Evolutionary conservation across 805 yeast species (phyloP), one percentile per base, ranked within the genome.

Genomic region (Nakazawaea holstii): DNA sequence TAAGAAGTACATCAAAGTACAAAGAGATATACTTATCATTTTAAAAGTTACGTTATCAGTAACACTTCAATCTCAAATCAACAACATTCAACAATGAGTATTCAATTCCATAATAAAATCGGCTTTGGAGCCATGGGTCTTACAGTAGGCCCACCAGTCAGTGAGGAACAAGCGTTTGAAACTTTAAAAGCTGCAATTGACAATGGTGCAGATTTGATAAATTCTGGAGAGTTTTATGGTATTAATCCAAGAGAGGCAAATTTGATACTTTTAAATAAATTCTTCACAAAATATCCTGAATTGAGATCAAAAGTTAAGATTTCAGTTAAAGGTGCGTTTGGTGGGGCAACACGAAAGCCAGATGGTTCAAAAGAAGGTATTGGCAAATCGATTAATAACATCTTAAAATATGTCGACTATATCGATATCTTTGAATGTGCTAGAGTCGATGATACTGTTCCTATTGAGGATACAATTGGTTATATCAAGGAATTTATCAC

Each of bases 41-140:
- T 20, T 20, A 5, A 20, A 20, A 5, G 24, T 20, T 20, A 20
- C 5, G 3, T 20, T 20, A 20, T 20, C 24, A 3, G 24, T 20
- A 20, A 20, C 24, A 20, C 24, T 5, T 20, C 5, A 3, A 20
- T 20, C 5, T n/a, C 36, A 13, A n/a, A 33, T 13, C 17, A 33
- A 14, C 17, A 13, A 14, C 9, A 13, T 33, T 9, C 3, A 33
- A 6, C 7, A 33, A 33, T 33, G 36, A 33, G 36, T n/a, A 8
- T 14, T 28, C 3, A 20, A 20, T 20, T 20, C 5, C 24, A 20
- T 5, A 20, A 20, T 5, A 20, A 20, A 20, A 67, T 68, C 46
- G 96, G 96, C 39, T 80, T 76, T 54, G 96, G 97, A 39, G 73
- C 88, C 52, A 87, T 90, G 96, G 77, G 84, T 48, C 71, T 87